Evolutionary conservation across 2,329 filamentous ascomycete genomes (phyloP), one percentile per base, ranked within the genome.

Genomic region (Zarea fungicola): DNA sequence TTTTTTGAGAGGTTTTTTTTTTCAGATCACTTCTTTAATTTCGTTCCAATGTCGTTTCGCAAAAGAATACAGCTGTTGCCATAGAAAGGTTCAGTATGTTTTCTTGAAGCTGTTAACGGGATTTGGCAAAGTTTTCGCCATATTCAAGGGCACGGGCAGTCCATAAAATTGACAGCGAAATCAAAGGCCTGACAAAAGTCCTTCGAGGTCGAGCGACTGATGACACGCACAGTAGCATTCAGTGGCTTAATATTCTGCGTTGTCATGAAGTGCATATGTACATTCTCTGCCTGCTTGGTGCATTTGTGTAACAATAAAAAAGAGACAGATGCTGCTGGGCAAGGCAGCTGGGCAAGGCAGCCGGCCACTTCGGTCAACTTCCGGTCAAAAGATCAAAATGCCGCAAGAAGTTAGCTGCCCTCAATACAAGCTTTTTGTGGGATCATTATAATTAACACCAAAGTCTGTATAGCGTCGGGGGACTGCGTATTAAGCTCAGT

Each of bases 251-350:
- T 37, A 2, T 37, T 2, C 3, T 23, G 35, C 13, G 16, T 18
- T 7, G 19, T 6, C 35, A 19, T 37, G 35, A n/a, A 37, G 14
- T 9, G 19, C 35, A 37, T 37, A 37, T 37, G 35, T 18, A 37
- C 4, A 21, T 1, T 21, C 31, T 37, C 14, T 4, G 16, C 14
- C 11, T 18, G n/a, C 35, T 13, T 2, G 35, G 18, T 18, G 35
- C 35, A 37, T 37, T 37, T 37, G 35, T 37, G 13, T 37, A 37
- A 37, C n/a, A 37, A 22, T 29, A n/a, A n/a, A n/a, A n/a, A n/a
- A n/a, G n/a, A n/a, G n/a, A n/a, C n/a, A n/a, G n/a, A n/a, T n/a
- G n/a, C n/a, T n/a, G n/a, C n/a, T n/a, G n/a, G n/a, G n/a, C n/a
- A n/a, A n/a, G n/a, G n/a, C n/a, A n/a, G n/a, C n/a, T n/a, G n/a